phyloP scores from a whole-genome alignment of 805 yeast genomes.

The Martiniozyma abietophila region DNA sequence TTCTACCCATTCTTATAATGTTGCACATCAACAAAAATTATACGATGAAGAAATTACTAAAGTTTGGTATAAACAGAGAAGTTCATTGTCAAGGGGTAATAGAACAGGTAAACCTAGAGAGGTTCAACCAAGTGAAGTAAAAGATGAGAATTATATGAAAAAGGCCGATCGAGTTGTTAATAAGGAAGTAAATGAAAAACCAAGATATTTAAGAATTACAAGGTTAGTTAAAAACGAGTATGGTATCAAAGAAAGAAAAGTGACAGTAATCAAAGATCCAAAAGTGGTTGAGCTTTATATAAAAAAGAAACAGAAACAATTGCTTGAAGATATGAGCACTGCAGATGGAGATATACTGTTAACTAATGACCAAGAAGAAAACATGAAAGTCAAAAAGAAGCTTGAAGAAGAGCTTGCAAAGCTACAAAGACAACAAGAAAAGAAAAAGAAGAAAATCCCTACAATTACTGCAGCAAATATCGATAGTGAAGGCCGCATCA shows the following conservation, averaged over 20 bases:
- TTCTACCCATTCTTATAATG: conserved; percentile 66
- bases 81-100: conserved; percentile 36
- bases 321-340: conserved; percentile 32
- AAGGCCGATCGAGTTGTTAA: conserved; percentile 25
- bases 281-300: conserved; percentile 80
- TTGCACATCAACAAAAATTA: conserved; percentile 78
- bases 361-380: conserved; percentile 77
- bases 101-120: conserved; percentile 19
- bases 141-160: conserved; percentile 29
- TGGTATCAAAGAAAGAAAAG: conserved; percentile 74
- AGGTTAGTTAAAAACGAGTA: conserved; percentile 76
- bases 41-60: conserved; percentile 84
- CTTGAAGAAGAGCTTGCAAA: conserved; percentile 79
- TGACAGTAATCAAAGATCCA: conserved; percentile 75
- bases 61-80: conserved; percentile 83
- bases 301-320: conserved; percentile 36
- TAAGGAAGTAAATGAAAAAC: conserved; percentile 24
- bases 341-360: conserved; percentile 65
- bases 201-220: conserved; percentile 47
- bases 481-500: conserved; percentile 31
- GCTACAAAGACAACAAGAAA: conserved; percentile 66
- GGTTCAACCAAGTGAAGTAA: conserved; percentile 17
- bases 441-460: conserved; percentile 25
- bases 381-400: conserved; percentile 64
- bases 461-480: conserved; percentile 27